Conservation (phyloP, 2,329 filamentous ascomycete species). For the Fusarium decemcellulare region DNA sequence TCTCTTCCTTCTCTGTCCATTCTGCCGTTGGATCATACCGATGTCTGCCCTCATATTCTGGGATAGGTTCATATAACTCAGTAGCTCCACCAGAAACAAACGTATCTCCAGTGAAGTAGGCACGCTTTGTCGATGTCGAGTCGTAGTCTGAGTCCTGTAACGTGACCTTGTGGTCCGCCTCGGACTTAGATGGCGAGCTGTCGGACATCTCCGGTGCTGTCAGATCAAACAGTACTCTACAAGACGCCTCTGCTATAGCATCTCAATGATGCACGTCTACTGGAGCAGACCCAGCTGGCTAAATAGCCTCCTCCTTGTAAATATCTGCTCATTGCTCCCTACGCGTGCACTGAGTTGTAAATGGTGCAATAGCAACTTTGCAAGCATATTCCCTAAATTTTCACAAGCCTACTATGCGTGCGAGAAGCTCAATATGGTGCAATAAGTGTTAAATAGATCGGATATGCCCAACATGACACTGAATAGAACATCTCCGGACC, state of each 20-base stretch:
- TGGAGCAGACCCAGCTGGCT: not conserved
- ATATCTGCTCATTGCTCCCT: not conserved
- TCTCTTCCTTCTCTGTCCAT: constrained; percentile 72
- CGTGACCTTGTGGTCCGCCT: not conserved
- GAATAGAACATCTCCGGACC: too few relatives aligned
- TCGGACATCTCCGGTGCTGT: too few relatives aligned
- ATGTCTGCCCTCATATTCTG: constrained; percentile 70
- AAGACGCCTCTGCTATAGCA: too few relatives aligned
- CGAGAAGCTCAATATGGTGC: too few relatives aligned
- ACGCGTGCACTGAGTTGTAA: not conserved
- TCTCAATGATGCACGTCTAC: not conserved
- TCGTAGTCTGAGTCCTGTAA: not conserved
- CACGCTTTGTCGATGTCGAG: not conserved
- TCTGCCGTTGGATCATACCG: constrained; percentile 69
- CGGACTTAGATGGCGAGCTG: too few relatives aligned
- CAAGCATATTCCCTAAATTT: too few relatives aligned
- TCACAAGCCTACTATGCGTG: too few relatives aligned
- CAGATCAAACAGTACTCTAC: too few relatives aligned
- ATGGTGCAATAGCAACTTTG: not conserved
- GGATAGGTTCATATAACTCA: constrained; percentile 63
- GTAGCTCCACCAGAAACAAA: constrained; percentile 17
- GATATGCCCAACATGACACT: too few relatives aligned
- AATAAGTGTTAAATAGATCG: too few relatives aligned
- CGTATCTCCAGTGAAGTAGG: not conserved
- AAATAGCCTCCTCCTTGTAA: not conserved